Percentiles rank a stretch among this genome's conserved stretches.
phyloP scores from a whole-genome alignment of 2,329 filamentous ascomycete species.

The Fusarium multiceps region DNA sequence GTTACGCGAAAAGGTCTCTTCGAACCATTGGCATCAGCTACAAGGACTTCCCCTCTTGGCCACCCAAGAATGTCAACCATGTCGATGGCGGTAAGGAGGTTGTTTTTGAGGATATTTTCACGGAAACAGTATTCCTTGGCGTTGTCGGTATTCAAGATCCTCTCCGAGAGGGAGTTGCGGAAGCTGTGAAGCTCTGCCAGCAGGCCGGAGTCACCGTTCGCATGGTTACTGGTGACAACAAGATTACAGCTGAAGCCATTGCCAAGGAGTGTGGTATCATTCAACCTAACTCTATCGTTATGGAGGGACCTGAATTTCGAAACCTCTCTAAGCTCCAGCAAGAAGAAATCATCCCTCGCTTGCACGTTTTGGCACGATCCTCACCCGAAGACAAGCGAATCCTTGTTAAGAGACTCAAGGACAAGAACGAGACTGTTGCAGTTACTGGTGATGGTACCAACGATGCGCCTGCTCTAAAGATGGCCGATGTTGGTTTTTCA shows the following conservation, averaged over 20 bases:
- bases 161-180: conserved; percentile 77
- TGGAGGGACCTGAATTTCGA: conserved; percentile 83
- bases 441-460: conserved; percentile 88
- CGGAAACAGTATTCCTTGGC: conserved; percentile 74
- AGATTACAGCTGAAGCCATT: conserved; percentile 81
- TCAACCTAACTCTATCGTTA: conserved; percentile 73
- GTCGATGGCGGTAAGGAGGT: conserved; percentile 69
- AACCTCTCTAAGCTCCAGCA: conserved; percentile 75
- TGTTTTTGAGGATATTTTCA: conserved; percentile 74
- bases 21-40: conserved; percentile 87
- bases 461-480: conserved; percentile 83
- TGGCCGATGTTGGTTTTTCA: conserved; percentile 84
- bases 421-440: conserved; percentile 80
- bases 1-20: conserved; percentile 82
- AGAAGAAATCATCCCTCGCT: conserved; percentile 72
- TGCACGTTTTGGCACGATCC: conserved; percentile 79
- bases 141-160: conserved; percentile 87
- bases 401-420: conserved; percentile 76
- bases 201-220: conserved; percentile 81
- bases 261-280: conserved; percentile 83
- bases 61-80: conserved; percentile 71
- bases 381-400: conserved; percentile 82
- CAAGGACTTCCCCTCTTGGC: conserved; percentile 87
- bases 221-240: conserved; percentile 89
- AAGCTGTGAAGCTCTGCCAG: conserved; percentile 79